These are phyloP conservation scores for Picochlorum sp. DNA, from an alignment of 139 green algal genomes.

Conservation along the genomic window DNA sequence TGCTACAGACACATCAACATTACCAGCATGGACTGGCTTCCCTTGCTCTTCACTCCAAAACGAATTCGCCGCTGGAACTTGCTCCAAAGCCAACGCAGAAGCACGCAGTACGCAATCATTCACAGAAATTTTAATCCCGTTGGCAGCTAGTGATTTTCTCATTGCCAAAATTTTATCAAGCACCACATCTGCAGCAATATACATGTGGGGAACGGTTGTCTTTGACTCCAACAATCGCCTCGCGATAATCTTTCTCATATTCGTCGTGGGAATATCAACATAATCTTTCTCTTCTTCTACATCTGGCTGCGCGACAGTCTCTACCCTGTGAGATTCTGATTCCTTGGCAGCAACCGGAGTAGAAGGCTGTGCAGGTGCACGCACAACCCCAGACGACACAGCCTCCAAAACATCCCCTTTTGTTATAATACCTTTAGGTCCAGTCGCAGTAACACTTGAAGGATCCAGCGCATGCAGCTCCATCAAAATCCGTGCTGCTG, in stretches of 20 bases:
- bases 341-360: constrained; percentile 9
- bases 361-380: neutral
- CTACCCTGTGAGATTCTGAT: neutral
- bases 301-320: neutral
- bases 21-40: constrained; percentile 18
- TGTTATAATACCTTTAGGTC: constrained; percentile 70
- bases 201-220: constrained; percentile 51
- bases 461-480: constrained; percentile 28
- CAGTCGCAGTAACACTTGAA: constrained; percentile 41
- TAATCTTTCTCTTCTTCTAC: constrained; percentile 16
- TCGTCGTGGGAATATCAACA: constrained; percentile 58
- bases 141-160: constrained; percentile 47
- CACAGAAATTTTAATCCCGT: constrained; percentile 61
- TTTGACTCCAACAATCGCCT: constrained; percentile 83
- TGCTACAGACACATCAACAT: constrained; percentile 74
- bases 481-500: constrained; percentile 59
- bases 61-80: constrained; percentile 69
- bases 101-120: constrained; percentile 93
- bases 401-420: constrained; percentile 83
- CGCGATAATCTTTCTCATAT: constrained; percentile 84
- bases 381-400: constrained; percentile 35
- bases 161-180: constrained; percentile 51
- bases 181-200: constrained; percentile 51
- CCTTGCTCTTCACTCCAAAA: constrained; percentile 23
- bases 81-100: constrained; percentile 62